Conservation (phyloP, 257 asterid genomes). For the Scutellaria minor region DNA sequence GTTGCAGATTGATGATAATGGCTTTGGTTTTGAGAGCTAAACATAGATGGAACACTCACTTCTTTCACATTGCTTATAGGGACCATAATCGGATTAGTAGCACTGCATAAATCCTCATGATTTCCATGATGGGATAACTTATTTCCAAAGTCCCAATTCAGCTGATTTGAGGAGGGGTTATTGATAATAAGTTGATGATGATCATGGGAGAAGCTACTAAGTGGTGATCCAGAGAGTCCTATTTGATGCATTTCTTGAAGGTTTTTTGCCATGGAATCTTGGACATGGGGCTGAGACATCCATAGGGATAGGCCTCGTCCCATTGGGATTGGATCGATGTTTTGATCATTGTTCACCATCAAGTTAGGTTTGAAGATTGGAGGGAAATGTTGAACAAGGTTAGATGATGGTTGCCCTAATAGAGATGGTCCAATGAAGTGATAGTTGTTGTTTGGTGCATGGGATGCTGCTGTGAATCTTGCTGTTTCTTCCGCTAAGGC, state of each 20-base stretch:
- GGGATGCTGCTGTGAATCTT: constrained; percentile 69
- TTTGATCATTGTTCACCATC: constrained; percentile 32
- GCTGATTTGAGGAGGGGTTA: constrained; percentile 36
- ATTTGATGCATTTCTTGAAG: constrained; percentile 59
- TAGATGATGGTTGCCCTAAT: constrained; percentile 24
- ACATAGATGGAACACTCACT: constrained; percentile 60
- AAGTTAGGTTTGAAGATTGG: constrained; percentile 24
- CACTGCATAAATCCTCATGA: constrained; percentile 34
- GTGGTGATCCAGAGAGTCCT: constrained; percentile 32
- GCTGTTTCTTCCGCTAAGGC: constrained; percentile 95
- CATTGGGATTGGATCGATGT: constrained; percentile 40
- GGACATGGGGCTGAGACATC: constrained; percentile 49
- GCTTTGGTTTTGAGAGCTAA: constrained; percentile 52
- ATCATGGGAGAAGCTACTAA: constrained; percentile 36
- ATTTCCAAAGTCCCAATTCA: constrained; percentile 68
- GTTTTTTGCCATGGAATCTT: constrained; percentile 45
- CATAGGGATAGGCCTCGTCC: constrained; percentile 58
- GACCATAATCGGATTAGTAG: constrained; percentile 19
- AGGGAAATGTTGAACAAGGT: constrained; percentile 56
- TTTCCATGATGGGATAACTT: constrained; percentile 33
- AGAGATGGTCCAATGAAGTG: constrained; percentile 64
- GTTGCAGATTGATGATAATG: constrained; percentile 42
- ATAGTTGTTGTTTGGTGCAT: constrained; percentile 45
- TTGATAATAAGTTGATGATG: constrained; percentile 25
- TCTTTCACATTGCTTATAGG: constrained; percentile 40